A percentile compares a stretch with the other conserved stretches of the same genome.
These are phyloP conservation scores for Lenwebbia sp. DNA, from an alignment of 345 rosid species.

Conservation along the genomic window DNA sequence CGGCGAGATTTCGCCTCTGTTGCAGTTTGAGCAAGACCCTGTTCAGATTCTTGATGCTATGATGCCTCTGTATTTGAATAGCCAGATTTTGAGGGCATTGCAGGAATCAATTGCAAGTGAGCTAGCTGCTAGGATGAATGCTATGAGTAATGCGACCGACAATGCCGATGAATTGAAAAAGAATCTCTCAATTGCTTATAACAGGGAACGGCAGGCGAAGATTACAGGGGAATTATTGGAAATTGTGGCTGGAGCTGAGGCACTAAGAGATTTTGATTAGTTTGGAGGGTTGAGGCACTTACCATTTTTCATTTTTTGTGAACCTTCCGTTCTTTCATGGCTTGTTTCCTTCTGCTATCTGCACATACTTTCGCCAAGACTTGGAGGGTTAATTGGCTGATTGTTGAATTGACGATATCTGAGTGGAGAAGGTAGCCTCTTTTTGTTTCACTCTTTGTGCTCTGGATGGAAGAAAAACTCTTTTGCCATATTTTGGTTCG, in stretches of 20 bases:
- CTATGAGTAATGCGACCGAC: constrained; percentile 75
- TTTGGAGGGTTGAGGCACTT: not conserved
- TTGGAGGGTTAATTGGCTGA: not conserved
- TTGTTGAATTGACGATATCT: not conserved
- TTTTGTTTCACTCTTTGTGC: not conserved
- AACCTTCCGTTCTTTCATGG: not conserved
- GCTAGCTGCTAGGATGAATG: constrained; percentile 75
- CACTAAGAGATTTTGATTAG: constrained; percentile 22
- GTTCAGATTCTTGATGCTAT: constrained; percentile 87
- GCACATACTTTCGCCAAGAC: not conserved
- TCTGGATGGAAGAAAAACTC: not conserved
- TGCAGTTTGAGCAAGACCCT: constrained; percentile 88
- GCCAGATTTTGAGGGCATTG: constrained; percentile 78
- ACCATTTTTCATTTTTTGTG: not conserved
- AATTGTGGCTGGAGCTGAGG: constrained; percentile 85
- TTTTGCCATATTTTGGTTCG: not conserved
- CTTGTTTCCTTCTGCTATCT: not conserved
- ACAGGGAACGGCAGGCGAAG: constrained; percentile 64
- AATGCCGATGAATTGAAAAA: constrained; percentile 73
- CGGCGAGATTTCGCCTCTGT: constrained; percentile 37
- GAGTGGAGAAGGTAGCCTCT: not conserved
- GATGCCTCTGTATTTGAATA: constrained; percentile 83
- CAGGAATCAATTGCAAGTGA: constrained; percentile 90
- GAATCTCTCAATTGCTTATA: constrained; percentile 46
- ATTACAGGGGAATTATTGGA: constrained; percentile 73